phyloP scores from a whole-genome alignment of 805 yeast genomes.

The Kluyveromyces aestuarii region DNA sequence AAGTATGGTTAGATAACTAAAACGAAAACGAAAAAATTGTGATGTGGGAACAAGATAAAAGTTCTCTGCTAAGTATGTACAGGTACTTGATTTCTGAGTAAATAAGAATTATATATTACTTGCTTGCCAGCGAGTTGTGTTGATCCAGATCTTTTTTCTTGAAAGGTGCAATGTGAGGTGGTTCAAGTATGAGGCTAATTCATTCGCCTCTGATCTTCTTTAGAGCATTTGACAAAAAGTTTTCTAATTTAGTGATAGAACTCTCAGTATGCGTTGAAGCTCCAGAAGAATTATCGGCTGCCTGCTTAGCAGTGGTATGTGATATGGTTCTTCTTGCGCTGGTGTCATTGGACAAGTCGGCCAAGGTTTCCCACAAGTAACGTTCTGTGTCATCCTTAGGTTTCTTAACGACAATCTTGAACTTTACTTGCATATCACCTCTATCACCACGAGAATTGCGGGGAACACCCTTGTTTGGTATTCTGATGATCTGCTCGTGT shows the following conservation, averaged over 20 bases:
- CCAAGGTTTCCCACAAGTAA: conserved; percentile 86
- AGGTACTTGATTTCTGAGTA: no score
- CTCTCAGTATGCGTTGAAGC: conserved; percentile 15
- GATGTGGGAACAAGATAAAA: no score
- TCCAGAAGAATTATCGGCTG: not conserved
- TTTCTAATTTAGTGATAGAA: conserved; percentile 44
- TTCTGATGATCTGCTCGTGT: conserved; percentile 58
- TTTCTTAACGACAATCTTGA: conserved; percentile 60
- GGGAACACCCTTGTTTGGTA: conserved; percentile 88
- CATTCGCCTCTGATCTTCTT: conserved; percentile 35
- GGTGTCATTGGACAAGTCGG: conserved; percentile 78
- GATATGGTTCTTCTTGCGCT: conserved; percentile 55
- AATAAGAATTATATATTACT: no score
- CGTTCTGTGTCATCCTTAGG: conserved; percentile 80
- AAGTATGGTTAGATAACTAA: no score
- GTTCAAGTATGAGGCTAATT: not conserved
- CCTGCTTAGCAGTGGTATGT: conserved; percentile 2
- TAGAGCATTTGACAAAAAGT: conserved; percentile 49
- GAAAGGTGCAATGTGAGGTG: no score
- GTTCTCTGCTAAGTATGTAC: no score
- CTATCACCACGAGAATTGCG: conserved; percentile 43
- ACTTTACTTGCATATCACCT: conserved; percentile 73
- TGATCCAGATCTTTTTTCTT: no score
- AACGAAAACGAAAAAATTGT: no score
- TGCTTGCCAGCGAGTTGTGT: no score